Conservation (phyloP, 345 rosid species). For the Barbarea vulgaris region DNA sequence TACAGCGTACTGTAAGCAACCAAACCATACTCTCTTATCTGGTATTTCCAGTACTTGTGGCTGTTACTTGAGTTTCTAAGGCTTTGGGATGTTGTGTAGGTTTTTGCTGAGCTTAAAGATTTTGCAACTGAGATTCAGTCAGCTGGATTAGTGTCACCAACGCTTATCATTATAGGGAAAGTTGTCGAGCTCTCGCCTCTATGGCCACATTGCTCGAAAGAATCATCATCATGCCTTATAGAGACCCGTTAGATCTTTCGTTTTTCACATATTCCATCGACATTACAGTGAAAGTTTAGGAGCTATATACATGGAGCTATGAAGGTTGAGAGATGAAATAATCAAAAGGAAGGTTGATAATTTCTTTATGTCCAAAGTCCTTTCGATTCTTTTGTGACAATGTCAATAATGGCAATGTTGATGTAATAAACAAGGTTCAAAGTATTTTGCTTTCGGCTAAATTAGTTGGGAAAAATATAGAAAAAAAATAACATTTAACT, state of each 20-base stretch:
- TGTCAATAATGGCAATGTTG: constrained; percentile 1
- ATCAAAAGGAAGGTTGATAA: background rate
- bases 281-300: constrained; percentile 10
- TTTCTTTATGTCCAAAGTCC: background rate
- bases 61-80: background rate
- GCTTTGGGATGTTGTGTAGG: constrained; percentile 46
- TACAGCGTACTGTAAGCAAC: constrained; percentile 72
- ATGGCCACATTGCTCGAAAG: constrained; percentile 58
- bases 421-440: constrained; percentile 4
- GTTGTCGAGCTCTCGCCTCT: constrained; percentile 89
- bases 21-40: background rate
- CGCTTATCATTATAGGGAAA: constrained; percentile 82
- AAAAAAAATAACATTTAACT: too few relatives aligned
- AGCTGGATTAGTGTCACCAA: constrained; percentile 74
- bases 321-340: constrained; percentile 23
- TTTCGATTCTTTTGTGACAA: constrained; percentile 14
- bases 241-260: constrained; percentile 37
- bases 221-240: constrained; percentile 46
- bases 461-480: too few relatives aligned
- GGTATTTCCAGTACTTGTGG: background rate
- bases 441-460: background rate
- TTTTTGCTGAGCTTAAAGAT: constrained; percentile 76
- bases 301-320: constrained; percentile 9
- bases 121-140: constrained; percentile 63
- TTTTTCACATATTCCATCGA: constrained; percentile 14